Percentiles rank a stretch among this genome's conserved stretches.
Conservation (phyloP, 495 filamentous ascomycete genomes). For the Parmelia sp. region DNA sequence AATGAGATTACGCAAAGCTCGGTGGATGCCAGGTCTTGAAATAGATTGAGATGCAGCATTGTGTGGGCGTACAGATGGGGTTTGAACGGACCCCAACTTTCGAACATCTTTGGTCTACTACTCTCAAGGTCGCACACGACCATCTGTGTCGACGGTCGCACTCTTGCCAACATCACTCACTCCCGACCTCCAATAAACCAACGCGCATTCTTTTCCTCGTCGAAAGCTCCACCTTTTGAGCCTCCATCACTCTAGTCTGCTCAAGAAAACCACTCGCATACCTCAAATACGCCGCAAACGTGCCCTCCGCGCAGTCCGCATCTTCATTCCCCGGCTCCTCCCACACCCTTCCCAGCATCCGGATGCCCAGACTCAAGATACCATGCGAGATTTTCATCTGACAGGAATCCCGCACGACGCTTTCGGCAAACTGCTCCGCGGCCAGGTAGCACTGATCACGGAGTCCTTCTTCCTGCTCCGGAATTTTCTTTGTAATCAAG, state of each 20-base stretch:
- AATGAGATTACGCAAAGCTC: too few relatives aligned
- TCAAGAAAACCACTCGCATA: neutral
- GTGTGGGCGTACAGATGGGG: too few relatives aligned
- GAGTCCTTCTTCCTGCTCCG: neutral
- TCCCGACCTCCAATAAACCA: too few relatives aligned
- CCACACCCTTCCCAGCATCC: neutral
- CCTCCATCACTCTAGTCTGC: neutral
- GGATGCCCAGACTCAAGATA: neutral
- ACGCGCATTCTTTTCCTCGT: too few relatives aligned
- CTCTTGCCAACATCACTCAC: too few relatives aligned
- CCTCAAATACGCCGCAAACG: neutral
- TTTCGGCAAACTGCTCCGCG: neutral
- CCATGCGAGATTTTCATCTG: neutral
- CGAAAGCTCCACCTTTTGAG: neutral
- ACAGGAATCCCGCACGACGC: neutral
- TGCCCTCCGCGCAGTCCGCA: neutral
- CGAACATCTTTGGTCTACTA: too few relatives aligned
- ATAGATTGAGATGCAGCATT: too few relatives aligned
- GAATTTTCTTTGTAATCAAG: too few relatives aligned
- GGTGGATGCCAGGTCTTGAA: too few relatives aligned
- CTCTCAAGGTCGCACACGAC: too few relatives aligned
- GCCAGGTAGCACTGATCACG: neutral
- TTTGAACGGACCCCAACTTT: too few relatives aligned
- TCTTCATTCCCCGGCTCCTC: neutral
- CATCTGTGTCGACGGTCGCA: too few relatives aligned